These are phyloP conservation scores for Claviceps africana DNA, from an alignment of 2,329 filamentous ascomycete genomes.

Conservation along the genomic window DNA sequence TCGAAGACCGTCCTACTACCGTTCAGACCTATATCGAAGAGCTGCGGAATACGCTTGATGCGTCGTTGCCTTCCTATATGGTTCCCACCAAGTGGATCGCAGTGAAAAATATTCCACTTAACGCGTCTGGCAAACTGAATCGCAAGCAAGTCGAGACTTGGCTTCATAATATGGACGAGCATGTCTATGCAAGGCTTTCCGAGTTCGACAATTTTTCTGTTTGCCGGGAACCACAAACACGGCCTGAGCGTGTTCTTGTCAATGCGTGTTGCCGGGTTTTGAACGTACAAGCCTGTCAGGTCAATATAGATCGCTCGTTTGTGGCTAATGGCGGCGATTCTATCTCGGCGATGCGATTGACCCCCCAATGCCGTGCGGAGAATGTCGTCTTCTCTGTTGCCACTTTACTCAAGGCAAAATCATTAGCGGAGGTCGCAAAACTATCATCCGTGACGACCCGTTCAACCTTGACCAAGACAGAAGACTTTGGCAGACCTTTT, in stretches of 20 bases:
- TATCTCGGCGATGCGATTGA: conserved; percentile 28
- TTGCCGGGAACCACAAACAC: background rate
- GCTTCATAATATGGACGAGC: background rate
- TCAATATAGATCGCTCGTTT: conserved; percentile 21
- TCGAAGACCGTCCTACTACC: background rate
- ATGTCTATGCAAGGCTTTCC: background rate
- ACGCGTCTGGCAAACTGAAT: conserved; percentile 9
- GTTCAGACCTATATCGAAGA: conserved; percentile 1
- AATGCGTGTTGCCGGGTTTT: conserved; percentile 28
- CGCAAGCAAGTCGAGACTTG: conserved; percentile 4
- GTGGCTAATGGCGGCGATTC: conserved; percentile 29
- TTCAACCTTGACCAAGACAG: background rate
- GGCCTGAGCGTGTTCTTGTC: conserved; percentile 4
- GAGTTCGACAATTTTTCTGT: background rate
- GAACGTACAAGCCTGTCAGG: conserved; percentile 17
- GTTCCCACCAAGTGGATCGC: conserved; percentile 9
- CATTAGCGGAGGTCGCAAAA: background rate
- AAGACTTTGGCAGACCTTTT: conserved; percentile 1
- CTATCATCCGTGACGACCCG: background rate
- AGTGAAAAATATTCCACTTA: conserved; percentile 7
- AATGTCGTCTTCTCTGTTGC: conserved; percentile 17
- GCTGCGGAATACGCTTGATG: conserved; percentile 5
- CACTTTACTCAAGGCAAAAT: background rate
- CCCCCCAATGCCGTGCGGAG: conserved; percentile 21
- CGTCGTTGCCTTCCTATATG: conserved; percentile 9